These are phyloP conservation scores for Hypoxylon trugodes DNA, from an alignment of 495 filamentous ascomycete genomes.

Conservation along the genomic window DNA sequence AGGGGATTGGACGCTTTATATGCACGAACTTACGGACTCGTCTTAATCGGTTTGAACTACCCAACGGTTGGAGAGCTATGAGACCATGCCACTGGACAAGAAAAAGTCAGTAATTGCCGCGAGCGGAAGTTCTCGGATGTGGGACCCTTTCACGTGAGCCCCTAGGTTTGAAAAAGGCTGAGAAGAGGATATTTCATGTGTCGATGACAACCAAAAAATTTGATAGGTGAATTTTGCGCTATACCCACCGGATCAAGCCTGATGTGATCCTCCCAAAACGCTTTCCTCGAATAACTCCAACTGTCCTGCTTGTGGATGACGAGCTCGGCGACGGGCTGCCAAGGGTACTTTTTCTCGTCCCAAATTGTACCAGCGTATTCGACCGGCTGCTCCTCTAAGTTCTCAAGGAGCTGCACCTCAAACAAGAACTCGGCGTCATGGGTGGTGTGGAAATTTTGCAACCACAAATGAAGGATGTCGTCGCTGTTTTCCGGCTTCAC, in stretches of 20 bases:
- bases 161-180: neutral
- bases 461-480: constrained; percentile 54
- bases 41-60: constrained; percentile 54
- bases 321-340: constrained; percentile 55
- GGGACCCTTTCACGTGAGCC: neutral
- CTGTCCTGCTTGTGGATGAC: constrained; percentile 56
- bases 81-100: constrained; percentile 50
- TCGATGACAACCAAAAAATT: neutral
- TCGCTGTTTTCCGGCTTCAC: constrained; percentile 50
- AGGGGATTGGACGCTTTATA: neutral
- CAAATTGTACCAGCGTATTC: constrained; percentile 59
- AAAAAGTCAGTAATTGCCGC: neutral
- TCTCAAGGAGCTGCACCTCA: constrained; percentile 55
- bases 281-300: constrained; percentile 51
- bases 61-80: constrained; percentile 53
- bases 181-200: neutral
- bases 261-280: constrained; percentile 60
- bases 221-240: neutral
- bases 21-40: constrained; percentile 37
- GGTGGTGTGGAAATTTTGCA: constrained; percentile 52
- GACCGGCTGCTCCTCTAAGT: constrained; percentile 58
- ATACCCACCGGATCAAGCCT: constrained; percentile 46
- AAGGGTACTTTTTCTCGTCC: constrained; percentile 60
- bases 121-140: neutral
- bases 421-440: constrained; percentile 59